Percentiles rank a stretch among this genome's conserved stretches.
Evolutionary conservation across 257 asterid genomes (phyloP).

Genomic region (Mentha longifolia): DNA sequence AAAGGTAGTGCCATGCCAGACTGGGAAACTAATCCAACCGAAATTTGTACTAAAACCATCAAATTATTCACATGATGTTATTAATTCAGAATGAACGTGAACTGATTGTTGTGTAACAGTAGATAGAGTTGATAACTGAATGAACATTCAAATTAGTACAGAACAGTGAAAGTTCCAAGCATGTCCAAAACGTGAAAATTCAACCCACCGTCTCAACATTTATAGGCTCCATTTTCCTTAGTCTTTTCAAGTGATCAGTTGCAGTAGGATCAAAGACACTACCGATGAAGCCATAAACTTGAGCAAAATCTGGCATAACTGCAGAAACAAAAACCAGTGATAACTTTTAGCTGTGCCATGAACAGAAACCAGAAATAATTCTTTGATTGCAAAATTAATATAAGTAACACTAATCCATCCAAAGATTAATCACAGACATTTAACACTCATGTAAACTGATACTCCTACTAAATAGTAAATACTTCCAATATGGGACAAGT

Average conservation of each 20-base stretch:
- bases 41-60: background rate
- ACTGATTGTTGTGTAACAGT: background rate
- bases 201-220: slow-evolving; percentile 82
- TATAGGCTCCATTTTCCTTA: slow-evolving; percentile 72
- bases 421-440: background rate
- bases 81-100: background rate
- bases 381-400: background rate
- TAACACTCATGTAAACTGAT: background rate
- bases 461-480: too few species aligned
- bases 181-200: background rate
- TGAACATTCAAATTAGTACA: background rate
- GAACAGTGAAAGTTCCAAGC: slow-evolving; percentile 10
- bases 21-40: background rate
- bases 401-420: background rate
- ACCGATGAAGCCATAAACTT: slow-evolving; percentile 84
- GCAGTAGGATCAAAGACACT: slow-evolving; percentile 62
- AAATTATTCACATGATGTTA: background rate
- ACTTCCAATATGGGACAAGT: background rate
- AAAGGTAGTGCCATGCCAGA: background rate
- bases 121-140: background rate
- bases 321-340: slow-evolving; percentile 28
- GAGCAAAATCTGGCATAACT: slow-evolving; percentile 81
- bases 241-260: slow-evolving; percentile 58
- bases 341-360: slow-evolving; percentile 4
- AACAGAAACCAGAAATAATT: background rate